phyloP scores from a whole-genome alignment of 2,329 filamentous ascomycete species.

The Fusarium musae region DNA sequence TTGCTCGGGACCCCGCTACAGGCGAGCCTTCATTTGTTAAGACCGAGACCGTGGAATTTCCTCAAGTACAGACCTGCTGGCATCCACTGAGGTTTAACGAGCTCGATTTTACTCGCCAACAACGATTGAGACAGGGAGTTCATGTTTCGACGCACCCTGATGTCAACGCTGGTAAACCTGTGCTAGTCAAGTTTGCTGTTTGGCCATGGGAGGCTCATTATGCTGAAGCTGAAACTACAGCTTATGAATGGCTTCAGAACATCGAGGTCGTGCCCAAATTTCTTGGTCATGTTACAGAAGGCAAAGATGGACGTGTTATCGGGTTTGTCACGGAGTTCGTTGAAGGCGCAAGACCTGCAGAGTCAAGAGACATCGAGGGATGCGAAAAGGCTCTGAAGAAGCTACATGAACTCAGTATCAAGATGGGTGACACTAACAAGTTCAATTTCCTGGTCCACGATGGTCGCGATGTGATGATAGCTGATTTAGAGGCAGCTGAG shows the following conservation, averaged over 20 bases:
- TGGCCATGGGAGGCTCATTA: slow-evolving; percentile 44
- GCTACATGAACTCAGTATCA: slow-evolving; percentile 45
- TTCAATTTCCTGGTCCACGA: slow-evolving; percentile 46
- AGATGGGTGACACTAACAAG: slow-evolving; percentile 46
- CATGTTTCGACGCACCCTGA: slow-evolving; percentile 40
- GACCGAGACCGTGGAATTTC: slow-evolving; percentile 32
- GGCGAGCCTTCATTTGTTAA: slow-evolving; percentile 31
- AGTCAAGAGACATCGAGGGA: slow-evolving; percentile 32
- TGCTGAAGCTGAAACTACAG: slow-evolving; percentile 41
- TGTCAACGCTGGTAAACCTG: slow-evolving; percentile 27
- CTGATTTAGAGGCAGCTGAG: slow-evolving; percentile 44
- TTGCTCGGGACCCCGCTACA: slow-evolving; percentile 31
- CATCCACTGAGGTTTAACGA: slow-evolving; percentile 41
- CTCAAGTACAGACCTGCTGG: slow-evolving; percentile 35
- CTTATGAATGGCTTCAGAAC: slow-evolving; percentile 44
- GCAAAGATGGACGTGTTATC: slow-evolving; percentile 37
- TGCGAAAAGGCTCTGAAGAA: slow-evolving; percentile 40
- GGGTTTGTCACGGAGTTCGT: slow-evolving; percentile 44
- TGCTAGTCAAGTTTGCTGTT: slow-evolving; percentile 44
- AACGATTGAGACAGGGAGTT: slow-evolving; percentile 40
- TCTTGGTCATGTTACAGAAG: slow-evolving; percentile 46
- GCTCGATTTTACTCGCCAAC: slow-evolving; percentile 38
- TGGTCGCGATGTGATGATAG: slow-evolving; percentile 32
- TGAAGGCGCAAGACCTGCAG: slow-evolving; percentile 36
- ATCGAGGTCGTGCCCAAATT: slow-evolving; percentile 42